Evolutionary conservation across 139 green algal genomes (phyloP).

Genomic region (Trebouxia sp.): DNA sequence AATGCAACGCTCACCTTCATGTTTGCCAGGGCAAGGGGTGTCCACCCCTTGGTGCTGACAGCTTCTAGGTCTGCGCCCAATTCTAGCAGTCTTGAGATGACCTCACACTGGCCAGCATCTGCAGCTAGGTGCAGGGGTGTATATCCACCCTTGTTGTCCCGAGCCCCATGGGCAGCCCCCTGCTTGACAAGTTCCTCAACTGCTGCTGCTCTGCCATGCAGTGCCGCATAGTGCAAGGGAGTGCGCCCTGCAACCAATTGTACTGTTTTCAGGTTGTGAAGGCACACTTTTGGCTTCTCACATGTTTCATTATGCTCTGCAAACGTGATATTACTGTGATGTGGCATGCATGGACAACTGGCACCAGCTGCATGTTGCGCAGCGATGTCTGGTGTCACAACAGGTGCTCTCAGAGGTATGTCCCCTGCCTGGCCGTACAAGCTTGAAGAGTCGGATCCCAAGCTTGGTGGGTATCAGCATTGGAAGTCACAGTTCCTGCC

Average conservation of each 20-base stretch:
- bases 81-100: conserved; percentile 41
- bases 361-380: not conserved
- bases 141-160: conserved; percentile 46
- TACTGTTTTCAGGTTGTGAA: not conserved
- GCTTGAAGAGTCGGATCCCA: too few relatives aligned
- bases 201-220: conserved; percentile 52
- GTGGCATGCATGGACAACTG: not conserved
- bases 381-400: not conserved
- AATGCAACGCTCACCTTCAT: conserved; percentile 46
- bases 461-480: too few relatives aligned
- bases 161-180: conserved; percentile 42
- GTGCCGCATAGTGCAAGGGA: conserved; percentile 64
- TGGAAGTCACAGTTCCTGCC: too few relatives aligned
- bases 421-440: too few relatives aligned
- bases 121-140: conserved; percentile 65
- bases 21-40: conserved; percentile 53
- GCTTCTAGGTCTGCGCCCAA: conserved; percentile 47
- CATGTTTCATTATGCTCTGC: not conserved
- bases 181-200: conserved; percentile 49
- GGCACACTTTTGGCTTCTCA: not conserved
- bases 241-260: conserved; percentile 39
- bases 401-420: too few relatives aligned
- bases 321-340: not conserved
- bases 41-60: conserved; percentile 44
- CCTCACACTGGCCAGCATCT: conserved; percentile 60